Base-by-base conservation (phyloP, 306 rosid species). In the Cucurbita ficifolia region DNA sequence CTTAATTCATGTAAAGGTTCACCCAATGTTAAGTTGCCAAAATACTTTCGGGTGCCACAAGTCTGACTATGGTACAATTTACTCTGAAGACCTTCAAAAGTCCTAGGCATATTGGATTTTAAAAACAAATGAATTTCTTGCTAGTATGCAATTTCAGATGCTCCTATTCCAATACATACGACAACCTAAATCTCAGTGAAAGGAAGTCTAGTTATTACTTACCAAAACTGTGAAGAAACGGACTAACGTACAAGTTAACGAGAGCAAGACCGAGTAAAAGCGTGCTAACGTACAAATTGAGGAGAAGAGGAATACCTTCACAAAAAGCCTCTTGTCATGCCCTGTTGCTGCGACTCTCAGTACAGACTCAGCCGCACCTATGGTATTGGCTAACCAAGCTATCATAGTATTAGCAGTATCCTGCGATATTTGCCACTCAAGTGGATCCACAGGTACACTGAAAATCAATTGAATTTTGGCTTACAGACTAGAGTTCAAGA, bases 401-500 rank as follows among this genome's bases (percentile, higher is more conserved):
- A 90, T 89, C 33, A 90, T 75, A 73, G 79, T 53, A 65, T 86
- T 90, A 4, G 98, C 98, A 45, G 87, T 84, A 68, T 94, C 98
- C 86, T 94, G 95, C 22, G 98, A 90, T 8, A 94, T 86, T 77
- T 90, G 96, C 98, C 98, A 94, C 81, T 90, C 98, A 3, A 94
- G 89, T 18, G 98, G 98, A 81, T 90, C 98, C 8, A 90, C 96
- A 0, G 98, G 98, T 7, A 90, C 98, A 86, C 98, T 94, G 55
- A 5, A 48, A 10, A 52, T 16, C 35, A 6, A 59, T 73, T 50
- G 4, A 42, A 60, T 12, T 58, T 58, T 13, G 36, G 70, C 7
- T n/a, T n/a, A n/a, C 50, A 63, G 1, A 40, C 9, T 9, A 63
- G 0, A 61, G 8, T 39, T n/a, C 14, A 63, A 39, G 70, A 63